Conservation (phyloP, 352 stramenopile species). For the Phytopythium helicoides region DNA sequence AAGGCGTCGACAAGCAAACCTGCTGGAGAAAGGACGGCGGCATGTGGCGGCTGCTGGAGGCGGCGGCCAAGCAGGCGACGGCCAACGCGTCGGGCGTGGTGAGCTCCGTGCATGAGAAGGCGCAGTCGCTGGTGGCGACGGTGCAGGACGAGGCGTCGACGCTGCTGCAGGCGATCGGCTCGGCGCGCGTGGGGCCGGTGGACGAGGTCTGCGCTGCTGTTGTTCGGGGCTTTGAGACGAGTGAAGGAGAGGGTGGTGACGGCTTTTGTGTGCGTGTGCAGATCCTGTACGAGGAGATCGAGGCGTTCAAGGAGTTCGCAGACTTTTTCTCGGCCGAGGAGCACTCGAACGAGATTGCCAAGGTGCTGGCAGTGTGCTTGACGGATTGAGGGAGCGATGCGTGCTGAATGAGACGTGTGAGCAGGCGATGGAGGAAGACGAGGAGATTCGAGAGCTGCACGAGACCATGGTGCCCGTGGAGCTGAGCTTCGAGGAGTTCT, state of each 20-base stretch:
- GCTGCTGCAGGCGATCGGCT: slow-evolving; percentile 62
- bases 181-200: slow-evolving; percentile 52
- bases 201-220: slow-evolving; percentile 47
- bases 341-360: slow-evolving; percentile 71
- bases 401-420: background rate
- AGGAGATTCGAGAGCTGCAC: slow-evolving; percentile 53
- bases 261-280: slow-evolving; percentile 7
- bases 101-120: slow-evolving; percentile 69
- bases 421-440: slow-evolving; percentile 48
- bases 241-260: background rate
- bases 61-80: slow-evolving; percentile 69
- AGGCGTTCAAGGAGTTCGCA: slow-evolving; percentile 64
- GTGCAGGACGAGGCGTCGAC: slow-evolving; percentile 75
- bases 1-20: background rate
- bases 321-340: slow-evolving; percentile 59
- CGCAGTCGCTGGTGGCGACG: slow-evolving; percentile 62
- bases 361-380: slow-evolving; percentile 11
- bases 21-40: background rate
- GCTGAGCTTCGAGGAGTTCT: slow-evolving; percentile 83
- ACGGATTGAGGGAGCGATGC: background rate
- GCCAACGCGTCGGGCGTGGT: slow-evolving; percentile 73
- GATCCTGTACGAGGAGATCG: slow-evolving; percentile 80
- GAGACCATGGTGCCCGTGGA: slow-evolving; percentile 72
- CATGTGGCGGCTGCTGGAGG: slow-evolving; percentile 81
- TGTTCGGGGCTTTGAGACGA: no score